phyloP scores from a whole-genome alignment of 192 early-diverging fungal genomes.

The Dissophora ornata region DNA sequence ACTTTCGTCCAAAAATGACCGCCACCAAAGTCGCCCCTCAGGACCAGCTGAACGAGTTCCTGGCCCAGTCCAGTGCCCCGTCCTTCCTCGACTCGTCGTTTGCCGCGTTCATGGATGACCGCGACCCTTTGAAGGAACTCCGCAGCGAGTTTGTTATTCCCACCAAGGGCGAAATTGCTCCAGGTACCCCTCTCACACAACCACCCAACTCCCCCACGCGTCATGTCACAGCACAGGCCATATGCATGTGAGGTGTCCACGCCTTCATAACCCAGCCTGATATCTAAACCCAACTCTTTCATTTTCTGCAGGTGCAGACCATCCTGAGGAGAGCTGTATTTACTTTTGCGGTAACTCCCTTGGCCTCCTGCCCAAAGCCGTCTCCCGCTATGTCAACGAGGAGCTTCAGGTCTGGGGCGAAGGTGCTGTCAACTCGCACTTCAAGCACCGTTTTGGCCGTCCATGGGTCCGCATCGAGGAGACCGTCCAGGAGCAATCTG shows the following conservation, averaged over 20 bases:
- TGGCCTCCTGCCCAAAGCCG: constrained; percentile 82
- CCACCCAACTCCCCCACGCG: no score
- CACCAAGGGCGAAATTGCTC: constrained; percentile 58
- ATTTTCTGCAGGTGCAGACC: no score
- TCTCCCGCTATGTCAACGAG: constrained; percentile 76
- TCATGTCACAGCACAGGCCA: no score
- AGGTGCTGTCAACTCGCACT: constrained; percentile 90
- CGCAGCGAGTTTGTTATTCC: constrained; percentile 82
- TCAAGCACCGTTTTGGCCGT: constrained; percentile 82
- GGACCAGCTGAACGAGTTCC: constrained; percentile 24
- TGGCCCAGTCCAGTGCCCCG: constrained; percentile 27
- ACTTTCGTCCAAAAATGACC: no score
- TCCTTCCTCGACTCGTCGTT: constrained; percentile 55
- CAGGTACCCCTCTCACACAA: constrained; percentile 9
- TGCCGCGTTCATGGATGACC: constrained; percentile 69
- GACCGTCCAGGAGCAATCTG: constrained; percentile 74
- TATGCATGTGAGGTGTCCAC: no score
- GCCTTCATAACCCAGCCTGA: no score
- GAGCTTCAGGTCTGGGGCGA: constrained; percentile 92
- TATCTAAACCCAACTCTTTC: no score
- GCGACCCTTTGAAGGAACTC: constrained; percentile 67
- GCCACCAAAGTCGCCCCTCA: constrained; percentile 28
- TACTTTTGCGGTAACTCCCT: constrained; percentile 98
- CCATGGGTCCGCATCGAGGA: constrained; percentile 91
- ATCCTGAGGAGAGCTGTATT: constrained; percentile 58